Percentiles rank a stretch among this genome's conserved stretches.
phyloP scores from a whole-genome alignment of 768 basidiomycete species.

The Trametes elegans region DNA sequence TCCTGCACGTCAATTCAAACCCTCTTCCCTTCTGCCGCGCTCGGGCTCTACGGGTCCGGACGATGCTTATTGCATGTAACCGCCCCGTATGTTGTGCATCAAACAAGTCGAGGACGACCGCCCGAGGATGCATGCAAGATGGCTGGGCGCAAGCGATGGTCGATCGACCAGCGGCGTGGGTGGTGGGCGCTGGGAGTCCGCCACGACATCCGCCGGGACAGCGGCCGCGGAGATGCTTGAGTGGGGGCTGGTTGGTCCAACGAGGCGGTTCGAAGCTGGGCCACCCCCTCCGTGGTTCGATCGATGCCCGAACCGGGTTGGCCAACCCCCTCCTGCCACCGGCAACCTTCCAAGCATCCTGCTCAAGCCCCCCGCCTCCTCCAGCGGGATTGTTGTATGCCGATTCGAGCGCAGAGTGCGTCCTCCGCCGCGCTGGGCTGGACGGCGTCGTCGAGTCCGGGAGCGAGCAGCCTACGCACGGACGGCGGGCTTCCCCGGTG shows the following conservation, averaged over 20 bases:
- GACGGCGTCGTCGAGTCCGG: neutral
- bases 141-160: neutral
- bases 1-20: constrained; percentile 3
- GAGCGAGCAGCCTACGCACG: neutral
- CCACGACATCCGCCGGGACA: neutral
- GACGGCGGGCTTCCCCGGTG: no score
- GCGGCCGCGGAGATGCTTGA: neutral
- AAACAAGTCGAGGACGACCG: no score
- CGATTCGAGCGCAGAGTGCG: neutral
- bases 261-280: neutral
- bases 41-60: neutral
- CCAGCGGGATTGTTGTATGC: neutral
- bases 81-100: neutral
- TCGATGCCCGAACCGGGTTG: neutral
- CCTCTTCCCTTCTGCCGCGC: neutral
- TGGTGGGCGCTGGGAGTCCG: neutral
- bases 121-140: no score
- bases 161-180: neutral
- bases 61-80: neutral
- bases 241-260: constrained; percentile 5
- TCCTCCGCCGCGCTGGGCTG: neutral
- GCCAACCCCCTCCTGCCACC: neutral
- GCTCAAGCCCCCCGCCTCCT: neutral
- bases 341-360: neutral
- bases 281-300: neutral